Conservation (phyloP, 148 eudicot species). For the Silene conica region DNA sequence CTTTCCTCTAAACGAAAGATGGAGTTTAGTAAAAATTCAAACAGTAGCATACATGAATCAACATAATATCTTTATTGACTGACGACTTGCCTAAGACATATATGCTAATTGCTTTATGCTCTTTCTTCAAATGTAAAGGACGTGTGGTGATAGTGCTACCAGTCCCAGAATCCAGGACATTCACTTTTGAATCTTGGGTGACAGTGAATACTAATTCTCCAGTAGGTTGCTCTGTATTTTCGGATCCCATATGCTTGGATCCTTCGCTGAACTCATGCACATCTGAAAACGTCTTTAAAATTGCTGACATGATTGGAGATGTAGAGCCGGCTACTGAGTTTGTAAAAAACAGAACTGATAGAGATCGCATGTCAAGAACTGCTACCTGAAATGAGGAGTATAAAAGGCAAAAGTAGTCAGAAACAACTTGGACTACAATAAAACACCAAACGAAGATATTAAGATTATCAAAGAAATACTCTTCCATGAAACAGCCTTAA, state of each 20-base stretch:
- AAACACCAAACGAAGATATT: not conserved
- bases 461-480: not conserved
- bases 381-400: slow-evolving; percentile 45
- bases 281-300: slow-evolving; percentile 26
- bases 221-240: slow-evolving; percentile 30
- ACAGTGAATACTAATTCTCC: slow-evolving; percentile 46
- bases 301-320: slow-evolving; percentile 40
- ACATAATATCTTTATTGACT: slow-evolving; percentile 5
- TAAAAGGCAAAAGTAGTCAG: not conserved
- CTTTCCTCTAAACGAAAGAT: slow-evolving; percentile 32
- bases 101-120: slow-evolving; percentile 53
- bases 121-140: slow-evolving; percentile 47
- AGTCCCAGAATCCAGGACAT: slow-evolving; percentile 39
- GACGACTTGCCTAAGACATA: slow-evolving; percentile 66
- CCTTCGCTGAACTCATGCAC: slow-evolving; percentile 27
- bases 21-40: slow-evolving; percentile 14
- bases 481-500: not conserved
- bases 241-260: slow-evolving; percentile 32
- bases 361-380: slow-evolving; percentile 53
- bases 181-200: slow-evolving; percentile 56
- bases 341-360: slow-evolving; percentile 45
- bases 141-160: slow-evolving; percentile 43
- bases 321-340: slow-evolving; percentile 34
- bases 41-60: slow-evolving; percentile 1
- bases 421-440: not conserved